Evolutionary conservation across 495 filamentous ascomycete genomes (phyloP).

Genomic region (Xylaria nigripes): DNA sequence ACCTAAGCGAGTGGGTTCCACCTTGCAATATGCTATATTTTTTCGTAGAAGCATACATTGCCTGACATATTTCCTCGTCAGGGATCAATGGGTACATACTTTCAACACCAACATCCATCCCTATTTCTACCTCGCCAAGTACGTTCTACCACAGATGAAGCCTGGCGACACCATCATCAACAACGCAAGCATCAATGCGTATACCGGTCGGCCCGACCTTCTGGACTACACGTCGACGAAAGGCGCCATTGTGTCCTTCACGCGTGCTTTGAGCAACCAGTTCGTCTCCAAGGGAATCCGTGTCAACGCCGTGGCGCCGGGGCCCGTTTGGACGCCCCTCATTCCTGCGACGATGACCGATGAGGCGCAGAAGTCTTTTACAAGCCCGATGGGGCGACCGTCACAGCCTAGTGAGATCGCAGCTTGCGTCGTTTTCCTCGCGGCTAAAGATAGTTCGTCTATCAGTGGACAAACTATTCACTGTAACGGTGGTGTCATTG

Average conservation of each 20-base stretch:
- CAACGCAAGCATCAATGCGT: constrained; percentile 73
- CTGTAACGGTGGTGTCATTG: constrained; percentile 58
- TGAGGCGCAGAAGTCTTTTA: constrained; percentile 62
- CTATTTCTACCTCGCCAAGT: constrained; percentile 70
- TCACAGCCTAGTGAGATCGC: constrained; percentile 74
- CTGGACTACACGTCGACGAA: constrained; percentile 83
- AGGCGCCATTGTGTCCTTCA: constrained; percentile 77
- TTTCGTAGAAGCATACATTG: no score
- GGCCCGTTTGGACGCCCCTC: constrained; percentile 78
- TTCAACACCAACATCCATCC: constrained; percentile 73
- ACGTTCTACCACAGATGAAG: constrained; percentile 66
- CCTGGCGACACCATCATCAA: constrained; percentile 75
- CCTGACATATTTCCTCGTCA: neutral
- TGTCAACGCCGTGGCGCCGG: constrained; percentile 74
- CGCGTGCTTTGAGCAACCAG: constrained; percentile 69
- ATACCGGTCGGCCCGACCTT: constrained; percentile 72
- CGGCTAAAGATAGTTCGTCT: constrained; percentile 63
- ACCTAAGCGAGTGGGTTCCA: constrained; percentile 58
- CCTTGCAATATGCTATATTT: neutral
- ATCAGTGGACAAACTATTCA: constrained; percentile 56
- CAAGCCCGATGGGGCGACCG: constrained; percentile 69
- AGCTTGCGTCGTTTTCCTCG: constrained; percentile 79
- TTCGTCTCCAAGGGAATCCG: constrained; percentile 64
- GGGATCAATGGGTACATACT: constrained; percentile 69
- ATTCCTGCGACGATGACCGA: constrained; percentile 72